Evolutionary conservation across 257 asterid species (phyloP), one percentile per base, ranked within the genome.

Genomic region (Rubia yunnanensis): DNA sequence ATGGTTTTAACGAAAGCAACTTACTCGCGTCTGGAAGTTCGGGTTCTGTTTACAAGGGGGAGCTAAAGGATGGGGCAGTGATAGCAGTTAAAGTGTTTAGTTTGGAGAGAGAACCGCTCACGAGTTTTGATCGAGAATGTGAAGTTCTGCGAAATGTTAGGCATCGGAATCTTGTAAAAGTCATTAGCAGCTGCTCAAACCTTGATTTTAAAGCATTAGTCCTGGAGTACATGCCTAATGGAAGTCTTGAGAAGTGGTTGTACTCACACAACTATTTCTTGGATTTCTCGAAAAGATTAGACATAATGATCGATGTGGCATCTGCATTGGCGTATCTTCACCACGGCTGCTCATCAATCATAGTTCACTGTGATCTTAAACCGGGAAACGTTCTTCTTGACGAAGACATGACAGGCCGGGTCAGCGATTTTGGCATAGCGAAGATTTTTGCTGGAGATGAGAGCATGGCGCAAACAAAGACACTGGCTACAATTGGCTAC

Each of bases 191-290:
- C 2, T 63, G 67, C 14, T 36, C 53, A 8, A 63, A 63, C 67
- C 54, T 9, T 23, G 67, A 63, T 63, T 36, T 36, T n/a, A 63
- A 63, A 6, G 67, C 67, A 4, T 22, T 63, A 18, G 22, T 63
- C 14, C 11, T 63, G 24, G 67, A 63, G 67, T 63, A 63, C 18
- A 35, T 63, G 67, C 49, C 36, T 56, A 56, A 56, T 22, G 61
- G 61, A 27, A 56, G 36, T 35, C 34, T 63, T 6, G 67, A 63
- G 6, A 63, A 22, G 6, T 63, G 67, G 67, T 63, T 35, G 67
- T 26, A 63, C 36, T 63, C 34, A 1, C 35, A 63, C 52, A 46
- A 46, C 32, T 20, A 63, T 46, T 63, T 39, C 67, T 39, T 63
- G 34, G 34, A 63, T 39, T 63, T 63, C 67, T 22, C 28, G 28